Evolutionary conservation across 768 basidiomycete genomes (phyloP).

Genomic region (Boletus tomentosulus): DNA sequence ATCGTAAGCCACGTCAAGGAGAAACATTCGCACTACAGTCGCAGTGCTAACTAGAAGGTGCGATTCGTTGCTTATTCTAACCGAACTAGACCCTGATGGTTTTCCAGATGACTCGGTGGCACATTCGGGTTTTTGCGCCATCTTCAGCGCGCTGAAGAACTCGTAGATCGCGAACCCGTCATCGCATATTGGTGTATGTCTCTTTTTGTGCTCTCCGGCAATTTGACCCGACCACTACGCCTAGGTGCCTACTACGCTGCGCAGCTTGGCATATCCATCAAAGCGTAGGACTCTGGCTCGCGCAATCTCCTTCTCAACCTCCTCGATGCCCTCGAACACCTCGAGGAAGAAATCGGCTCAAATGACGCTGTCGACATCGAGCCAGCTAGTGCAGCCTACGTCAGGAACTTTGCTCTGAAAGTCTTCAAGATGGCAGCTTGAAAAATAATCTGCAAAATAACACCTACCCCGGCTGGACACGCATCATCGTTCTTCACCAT

Average conservation of each 20-base stretch:
- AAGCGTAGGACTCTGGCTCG: constrained; percentile 59
- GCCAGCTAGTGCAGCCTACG: constrained; percentile 76
- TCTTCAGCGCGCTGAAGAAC: constrained; percentile 87
- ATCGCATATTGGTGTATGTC: constrained; percentile 94
- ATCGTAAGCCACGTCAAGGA: constrained; percentile 16
- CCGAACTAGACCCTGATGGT: not conserved
- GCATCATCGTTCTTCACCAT: constrained; percentile 40
- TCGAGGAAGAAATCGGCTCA: constrained; percentile 70
- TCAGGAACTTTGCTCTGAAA: constrained; percentile 91
- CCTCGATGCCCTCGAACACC: constrained; percentile 71
- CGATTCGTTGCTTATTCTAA: not conserved
- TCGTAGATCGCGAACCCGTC: constrained; percentile 75
- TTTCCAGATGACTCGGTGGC: not conserved
- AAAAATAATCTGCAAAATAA: too few relatives aligned
- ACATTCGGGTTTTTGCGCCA: not conserved
- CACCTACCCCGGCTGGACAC: constrained; percentile 39
- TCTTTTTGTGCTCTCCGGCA: not conserved
- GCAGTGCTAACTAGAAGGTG: not conserved
- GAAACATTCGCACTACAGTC: constrained; percentile 10
- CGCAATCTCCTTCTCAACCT: constrained; percentile 69
- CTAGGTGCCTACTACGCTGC: constrained; percentile 89
- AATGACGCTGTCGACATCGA: constrained; percentile 84
- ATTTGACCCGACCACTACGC: not conserved
- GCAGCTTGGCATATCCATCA: constrained; percentile 76
- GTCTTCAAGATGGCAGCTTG: constrained; percentile 70